Conservation (phyloP, 805 yeast species). For the Starmerella cellae region DNA sequence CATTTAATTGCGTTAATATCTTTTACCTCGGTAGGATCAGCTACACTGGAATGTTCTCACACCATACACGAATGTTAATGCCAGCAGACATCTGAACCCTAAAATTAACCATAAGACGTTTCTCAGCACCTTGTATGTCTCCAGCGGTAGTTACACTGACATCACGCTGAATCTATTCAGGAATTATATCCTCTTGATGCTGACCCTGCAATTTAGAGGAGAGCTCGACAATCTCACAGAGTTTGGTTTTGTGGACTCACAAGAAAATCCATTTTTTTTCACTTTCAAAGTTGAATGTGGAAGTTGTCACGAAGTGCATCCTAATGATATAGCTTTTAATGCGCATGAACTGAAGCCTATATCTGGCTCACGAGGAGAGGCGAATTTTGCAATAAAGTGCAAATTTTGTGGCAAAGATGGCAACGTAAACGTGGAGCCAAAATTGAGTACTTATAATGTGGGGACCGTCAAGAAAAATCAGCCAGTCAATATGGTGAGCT, state of each 20-base stretch:
- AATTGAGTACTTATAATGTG: slow-evolving; percentile 24
- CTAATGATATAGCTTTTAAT: slow-evolving; percentile 56
- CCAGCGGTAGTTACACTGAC: too few relatives aligned
- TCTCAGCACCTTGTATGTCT: too few relatives aligned
- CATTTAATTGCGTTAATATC: too few relatives aligned
- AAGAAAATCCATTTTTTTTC: slow-evolving; percentile 54
- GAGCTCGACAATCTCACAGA: slow-evolving; percentile 43
- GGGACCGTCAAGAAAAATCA: slow-evolving; percentile 32
- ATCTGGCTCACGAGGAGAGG: slow-evolving; percentile 64
- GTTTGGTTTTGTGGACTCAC: slow-evolving; percentile 47
- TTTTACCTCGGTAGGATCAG: too few relatives aligned
- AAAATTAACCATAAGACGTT: too few relatives aligned
- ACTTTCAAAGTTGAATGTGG: slow-evolving; percentile 63
- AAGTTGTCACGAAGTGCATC: slow-evolving; percentile 64
- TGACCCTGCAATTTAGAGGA: slow-evolving; percentile 30
- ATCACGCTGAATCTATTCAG: too few relatives aligned
- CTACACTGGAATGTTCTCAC: too few relatives aligned
- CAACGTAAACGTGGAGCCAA: slow-evolving; percentile 24
- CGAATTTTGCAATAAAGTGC: slow-evolving; percentile 70
- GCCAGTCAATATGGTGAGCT: slow-evolving; percentile 40
- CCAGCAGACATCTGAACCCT: too few relatives aligned
- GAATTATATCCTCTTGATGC: too few relatives aligned
- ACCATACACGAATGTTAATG: too few relatives aligned
- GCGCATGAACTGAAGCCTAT: slow-evolving; percentile 38
- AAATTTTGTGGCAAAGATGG: slow-evolving; percentile 40